Evolutionary conservation across 2,329 filamentous ascomycete species (phyloP).

Genomic region (Colletotrichum sidae): DNA sequence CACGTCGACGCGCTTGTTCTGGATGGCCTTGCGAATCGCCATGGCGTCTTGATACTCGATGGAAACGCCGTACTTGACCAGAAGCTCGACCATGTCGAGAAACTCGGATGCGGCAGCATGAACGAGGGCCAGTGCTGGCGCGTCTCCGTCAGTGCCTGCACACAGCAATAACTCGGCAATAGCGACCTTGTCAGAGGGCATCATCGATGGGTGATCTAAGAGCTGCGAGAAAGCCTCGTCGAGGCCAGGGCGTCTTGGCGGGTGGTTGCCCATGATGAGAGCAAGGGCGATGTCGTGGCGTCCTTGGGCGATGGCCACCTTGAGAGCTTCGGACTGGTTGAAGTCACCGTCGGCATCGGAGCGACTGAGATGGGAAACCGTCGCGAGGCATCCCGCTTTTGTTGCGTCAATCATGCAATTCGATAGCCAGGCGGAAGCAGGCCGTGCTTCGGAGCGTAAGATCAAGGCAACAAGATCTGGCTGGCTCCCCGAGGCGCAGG

Average conservation of each 20-base stretch:
- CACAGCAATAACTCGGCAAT: constrained; percentile 69
- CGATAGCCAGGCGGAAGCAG: constrained; percentile 56
- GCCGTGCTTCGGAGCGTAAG: constrained; percentile 61
- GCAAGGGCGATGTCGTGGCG: constrained; percentile 66
- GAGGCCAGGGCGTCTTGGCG: constrained; percentile 60
- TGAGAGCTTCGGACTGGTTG: constrained; percentile 64
- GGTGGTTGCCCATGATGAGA: constrained; percentile 63
- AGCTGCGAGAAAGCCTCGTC: constrained; percentile 63
- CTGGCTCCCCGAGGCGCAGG: constrained; percentile 59
- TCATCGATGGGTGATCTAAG: constrained; percentile 58
- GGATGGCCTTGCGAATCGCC: constrained; percentile 61
- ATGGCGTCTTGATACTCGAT: constrained; percentile 65
- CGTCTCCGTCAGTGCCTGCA: constrained; percentile 66
- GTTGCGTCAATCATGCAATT: constrained; percentile 65
- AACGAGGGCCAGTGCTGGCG: constrained; percentile 59
- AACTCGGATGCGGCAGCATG: constrained; percentile 62
- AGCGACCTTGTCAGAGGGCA: constrained; percentile 61
- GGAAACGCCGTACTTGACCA: constrained; percentile 65
- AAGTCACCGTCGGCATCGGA: constrained; percentile 65
- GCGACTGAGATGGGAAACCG: constrained; percentile 62
- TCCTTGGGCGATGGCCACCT: constrained; percentile 59
- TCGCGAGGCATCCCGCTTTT: constrained; percentile 60
- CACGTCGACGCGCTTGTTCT: constrained; percentile 58
- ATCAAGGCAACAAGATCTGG: constrained; percentile 60
- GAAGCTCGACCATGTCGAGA: constrained; percentile 65